phyloP scores from a whole-genome alignment of 176 grass and related monocot species.

The Avena insularis region DNA sequence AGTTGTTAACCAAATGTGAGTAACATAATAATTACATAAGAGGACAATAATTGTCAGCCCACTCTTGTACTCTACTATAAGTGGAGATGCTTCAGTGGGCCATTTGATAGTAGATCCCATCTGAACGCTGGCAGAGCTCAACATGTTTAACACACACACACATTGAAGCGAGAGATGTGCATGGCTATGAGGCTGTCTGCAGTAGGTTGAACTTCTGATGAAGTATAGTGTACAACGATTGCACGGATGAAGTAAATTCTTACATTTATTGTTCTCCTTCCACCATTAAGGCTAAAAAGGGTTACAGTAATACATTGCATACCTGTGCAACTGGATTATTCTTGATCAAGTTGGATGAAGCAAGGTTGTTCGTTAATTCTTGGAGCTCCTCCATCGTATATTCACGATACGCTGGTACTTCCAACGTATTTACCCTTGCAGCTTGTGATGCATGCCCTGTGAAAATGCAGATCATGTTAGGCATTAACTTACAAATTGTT shows the following conservation, averaged over 20 bases:
- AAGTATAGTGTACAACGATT: not conserved
- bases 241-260: not conserved
- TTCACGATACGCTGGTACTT: conserved; percentile 52
- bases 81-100: conserved; percentile 26
- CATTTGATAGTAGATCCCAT: conserved; percentile 33
- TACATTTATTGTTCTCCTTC: not conserved
- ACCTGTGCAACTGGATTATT: conserved; percentile 64
- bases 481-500: not conserved
- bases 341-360: conserved; percentile 67
- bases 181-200: not conserved
- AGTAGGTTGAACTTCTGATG: not conserved
- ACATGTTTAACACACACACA: not conserved
- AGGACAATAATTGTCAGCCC: conserved; percentile 37
- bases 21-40: conserved; percentile 51
- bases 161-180: not conserved
- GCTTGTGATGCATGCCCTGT: conserved; percentile 75
- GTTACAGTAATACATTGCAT: conserved; percentile 15
- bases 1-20: not conserved
- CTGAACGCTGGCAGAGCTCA: not conserved
- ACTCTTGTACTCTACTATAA: conserved; percentile 32
- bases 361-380: conserved; percentile 76
- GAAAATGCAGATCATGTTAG: conserved; percentile 19
- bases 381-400: conserved; percentile 78
- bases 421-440: conserved; percentile 61
- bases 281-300: not conserved